phyloP scores from a whole-genome alignment of 2,329 filamentous ascomycete species.

The Xylaria sp. region DNA sequence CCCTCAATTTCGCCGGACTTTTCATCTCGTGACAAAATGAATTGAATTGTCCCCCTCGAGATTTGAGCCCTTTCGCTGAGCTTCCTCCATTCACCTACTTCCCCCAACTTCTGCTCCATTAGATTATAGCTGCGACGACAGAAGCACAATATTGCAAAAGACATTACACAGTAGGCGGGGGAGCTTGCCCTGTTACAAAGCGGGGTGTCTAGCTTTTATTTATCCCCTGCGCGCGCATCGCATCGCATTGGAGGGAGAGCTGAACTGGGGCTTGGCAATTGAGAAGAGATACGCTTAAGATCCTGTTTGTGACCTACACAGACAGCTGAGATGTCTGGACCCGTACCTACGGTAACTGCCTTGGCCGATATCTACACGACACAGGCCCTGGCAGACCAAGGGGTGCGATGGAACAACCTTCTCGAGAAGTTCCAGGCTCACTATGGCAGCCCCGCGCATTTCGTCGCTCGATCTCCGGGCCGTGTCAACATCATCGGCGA shows the following conservation, averaged over 20 bases:
- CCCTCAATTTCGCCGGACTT: constrained; percentile 32
- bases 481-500: constrained; percentile 99
- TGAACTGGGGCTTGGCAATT: constrained; percentile 19
- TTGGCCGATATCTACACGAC: constrained; percentile 85
- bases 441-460: constrained; percentile 78
- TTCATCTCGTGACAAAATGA: constrained; percentile 20
- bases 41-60: neutral
- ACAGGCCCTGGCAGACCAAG: constrained; percentile 74
- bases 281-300: neutral
- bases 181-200: constrained; percentile 15
- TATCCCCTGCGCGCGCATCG: neutral
- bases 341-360: constrained; percentile 78
- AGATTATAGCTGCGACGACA: neutral
- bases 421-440: constrained; percentile 74
- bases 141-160: neutral
- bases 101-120: neutral
- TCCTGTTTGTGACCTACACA: neutral
- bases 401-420: constrained; percentile 78
- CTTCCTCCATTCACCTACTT: neutral
- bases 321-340: constrained; percentile 58
- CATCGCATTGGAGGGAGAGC: constrained; percentile 16
- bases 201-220: constrained; percentile 16
- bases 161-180: constrained; percentile 9
- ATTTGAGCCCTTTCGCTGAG: neutral
- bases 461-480: constrained; percentile 89